phyloP scores from a whole-genome alignment of 2,329 filamentous ascomycete species.

The Monosporascus sp. region DNA sequence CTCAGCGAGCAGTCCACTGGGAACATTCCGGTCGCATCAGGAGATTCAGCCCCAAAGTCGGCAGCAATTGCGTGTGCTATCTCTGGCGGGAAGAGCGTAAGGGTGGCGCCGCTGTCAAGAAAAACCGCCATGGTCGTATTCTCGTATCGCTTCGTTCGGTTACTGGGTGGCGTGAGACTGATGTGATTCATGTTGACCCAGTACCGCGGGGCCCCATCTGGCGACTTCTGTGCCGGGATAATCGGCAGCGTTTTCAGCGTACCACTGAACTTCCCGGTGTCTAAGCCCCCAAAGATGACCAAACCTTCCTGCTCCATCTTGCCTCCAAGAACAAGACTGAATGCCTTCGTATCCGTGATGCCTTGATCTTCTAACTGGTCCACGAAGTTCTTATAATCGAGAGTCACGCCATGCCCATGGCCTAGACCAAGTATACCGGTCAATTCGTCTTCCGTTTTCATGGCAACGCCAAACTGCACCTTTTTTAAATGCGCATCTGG shows the following conservation, averaged over 20 bases:
- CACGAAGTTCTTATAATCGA: slow-evolving; percentile 45
- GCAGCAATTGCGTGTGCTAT: slow-evolving; percentile 46
- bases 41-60: slow-evolving; percentile 39
- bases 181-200: slow-evolving; percentile 46
- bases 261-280: slow-evolving; percentile 60
- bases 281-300: slow-evolving; percentile 63
- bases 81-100: slow-evolving; percentile 58
- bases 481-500: slow-evolving; percentile 35
- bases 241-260: slow-evolving; percentile 57
- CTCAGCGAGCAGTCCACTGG: slow-evolving; percentile 40
- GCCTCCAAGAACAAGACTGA: slow-evolving; percentile 61
- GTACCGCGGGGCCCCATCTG: slow-evolving; percentile 48
- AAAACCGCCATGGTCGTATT: slow-evolving; percentile 50
- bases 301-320: slow-evolving; percentile 55
- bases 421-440: slow-evolving; percentile 70
- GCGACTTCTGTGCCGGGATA: slow-evolving; percentile 46
- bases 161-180: slow-evolving; percentile 34
- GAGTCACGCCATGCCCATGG: slow-evolving; percentile 48
- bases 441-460: slow-evolving; percentile 40
- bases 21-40: slow-evolving; percentile 40
- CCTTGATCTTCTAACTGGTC: slow-evolving; percentile 46
- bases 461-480: slow-evolving; percentile 65
- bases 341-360: slow-evolving; percentile 55
- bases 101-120: slow-evolving; percentile 65
- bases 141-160: slow-evolving; percentile 28